phyloP scores from a whole-genome alignment of 1,139 yeast genomes.

The Kluyveromyces marxianus region DNA sequence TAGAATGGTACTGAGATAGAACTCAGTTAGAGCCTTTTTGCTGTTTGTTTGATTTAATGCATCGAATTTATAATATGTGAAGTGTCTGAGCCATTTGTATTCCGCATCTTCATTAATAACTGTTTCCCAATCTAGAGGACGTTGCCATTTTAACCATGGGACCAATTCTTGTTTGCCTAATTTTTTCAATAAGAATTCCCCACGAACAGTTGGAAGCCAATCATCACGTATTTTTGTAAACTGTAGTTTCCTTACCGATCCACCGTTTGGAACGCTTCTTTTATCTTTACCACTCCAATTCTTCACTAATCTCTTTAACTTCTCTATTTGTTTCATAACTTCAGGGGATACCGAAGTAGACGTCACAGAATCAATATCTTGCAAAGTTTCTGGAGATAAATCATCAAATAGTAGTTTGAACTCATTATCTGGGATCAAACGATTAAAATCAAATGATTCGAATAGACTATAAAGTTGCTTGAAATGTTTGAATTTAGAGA shows the following conservation, averaged over 20 bases:
- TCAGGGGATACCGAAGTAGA: constrained; percentile 56
- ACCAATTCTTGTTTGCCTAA: constrained; percentile 36
- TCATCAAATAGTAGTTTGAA: constrained; percentile 68
- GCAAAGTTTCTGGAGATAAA: constrained; percentile 57
- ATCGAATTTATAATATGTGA: constrained; percentile 48
- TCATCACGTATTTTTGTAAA: constrained; percentile 73
- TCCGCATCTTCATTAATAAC: constrained; percentile 39
- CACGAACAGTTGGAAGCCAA: constrained; percentile 67
- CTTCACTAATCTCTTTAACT: constrained; percentile 53
- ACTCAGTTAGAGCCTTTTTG: constrained; percentile 48
- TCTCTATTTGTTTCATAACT: constrained; percentile 53
- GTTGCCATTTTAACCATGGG: constrained; percentile 34
- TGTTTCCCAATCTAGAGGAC: constrained; percentile 41
- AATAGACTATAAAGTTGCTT: constrained; percentile 34
- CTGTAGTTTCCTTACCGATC: constrained; percentile 50
- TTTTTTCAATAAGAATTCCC: constrained; percentile 59
- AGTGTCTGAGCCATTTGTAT: constrained; percentile 36
- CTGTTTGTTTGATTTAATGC: constrained; percentile 31
- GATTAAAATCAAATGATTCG: constrained; percentile 42
- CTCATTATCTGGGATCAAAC: constrained; percentile 76
- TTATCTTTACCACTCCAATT: constrained; percentile 85
- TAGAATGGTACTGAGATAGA: constrained; percentile 58
- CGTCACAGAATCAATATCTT: constrained; percentile 60
- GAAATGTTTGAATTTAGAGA: constrained; percentile 38
- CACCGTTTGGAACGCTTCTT: constrained; percentile 51